Base-by-base conservation (phyloP, 768 basidiomycete species). In the Termitomyces sp. region DNA sequence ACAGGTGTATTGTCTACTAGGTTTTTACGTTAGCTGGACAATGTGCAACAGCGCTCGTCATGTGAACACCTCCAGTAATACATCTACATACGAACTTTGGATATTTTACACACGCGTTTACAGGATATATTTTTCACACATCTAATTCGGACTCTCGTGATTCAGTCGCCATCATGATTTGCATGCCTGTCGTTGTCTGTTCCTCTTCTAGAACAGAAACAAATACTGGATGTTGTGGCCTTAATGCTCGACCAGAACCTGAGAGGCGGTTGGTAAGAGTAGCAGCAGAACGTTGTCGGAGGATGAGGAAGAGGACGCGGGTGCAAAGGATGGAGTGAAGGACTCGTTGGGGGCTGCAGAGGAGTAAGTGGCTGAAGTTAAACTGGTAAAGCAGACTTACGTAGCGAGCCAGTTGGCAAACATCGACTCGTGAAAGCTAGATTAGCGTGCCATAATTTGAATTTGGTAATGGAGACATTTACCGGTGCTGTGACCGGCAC, bases 341-440 rank as follows among this genome's bases (percentile, higher is more conserved):
- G 30, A 77, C 75, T 36, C 77, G 74, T 62, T 79, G 77, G 5
- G 75, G 75, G 14, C 76, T 79, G 40, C 10, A 28, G 32, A n/a
- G 32, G 7, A 5, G 32, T 36, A 6, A 14, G 23, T 47, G 4
- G 0, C 28, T 32, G 6, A 4, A 2, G 12, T 2, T 30, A n/a
- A 9, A 26, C 7, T 3, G 2, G 23, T 20, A 8, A 1, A 36
- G 9, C 23, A 16, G 12, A 67, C 73, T 30, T 60, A 77, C 77
- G 76, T 74, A 54, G 73, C 74, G 28, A 78, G 70, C 78, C 77
- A 78, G 51, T 77, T 78, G 32, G 74, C 74, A 49, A 75, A 72
- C 38, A 67, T 66, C 0, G 68, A 48, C 75, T 78, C 55, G 12
- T 23, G 5, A 41, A 35, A 50, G 18, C 32, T 50, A n/a, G 14